Evolutionary conservation across 176 grass and related monocot species (phyloP).

Genomic region (Juncus inflexus): DNA sequence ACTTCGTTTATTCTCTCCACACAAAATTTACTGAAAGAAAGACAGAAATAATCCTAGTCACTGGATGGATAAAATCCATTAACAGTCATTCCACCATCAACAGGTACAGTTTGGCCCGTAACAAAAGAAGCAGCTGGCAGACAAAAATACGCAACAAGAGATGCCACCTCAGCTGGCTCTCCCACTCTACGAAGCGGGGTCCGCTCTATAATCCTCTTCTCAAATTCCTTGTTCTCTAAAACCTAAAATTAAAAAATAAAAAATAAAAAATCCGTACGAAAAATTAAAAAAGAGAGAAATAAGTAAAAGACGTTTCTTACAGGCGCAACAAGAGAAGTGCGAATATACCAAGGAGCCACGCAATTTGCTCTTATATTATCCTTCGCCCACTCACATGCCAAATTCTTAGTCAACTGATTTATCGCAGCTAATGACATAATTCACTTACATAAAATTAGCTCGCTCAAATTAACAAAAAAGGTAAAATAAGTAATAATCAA

Average conservation of each 20-base stretch:
- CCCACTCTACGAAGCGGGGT: conserved; percentile 71
- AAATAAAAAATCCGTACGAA: background rate
- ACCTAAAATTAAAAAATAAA: conserved; percentile 36
- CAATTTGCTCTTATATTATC: conserved; percentile 75
- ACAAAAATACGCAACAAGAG: conserved; percentile 78
- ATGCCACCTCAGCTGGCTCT: conserved; percentile 75
- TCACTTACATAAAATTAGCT: background rate
- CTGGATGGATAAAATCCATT: conserved; percentile 54
- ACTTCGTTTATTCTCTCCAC: conserved; percentile 1
- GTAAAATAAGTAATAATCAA: background rate
- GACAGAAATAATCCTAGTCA: background rate
- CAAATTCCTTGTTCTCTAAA: conserved; percentile 43
- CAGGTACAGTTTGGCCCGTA: conserved; percentile 58
- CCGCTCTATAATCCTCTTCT: conserved; percentile 32
- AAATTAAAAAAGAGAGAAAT: background rate
- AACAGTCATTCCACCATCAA: conserved; percentile 72
- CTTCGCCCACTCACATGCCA: conserved; percentile 89
- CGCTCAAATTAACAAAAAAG: background rate
- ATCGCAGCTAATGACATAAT: conserved; percentile 49
- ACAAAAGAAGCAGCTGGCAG: conserved; percentile 68
- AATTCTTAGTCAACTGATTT: conserved; percentile 79
- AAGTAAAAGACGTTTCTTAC: conserved; percentile 27
- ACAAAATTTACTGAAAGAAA: too few relatives aligned
- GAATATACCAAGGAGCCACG: conserved; percentile 90
- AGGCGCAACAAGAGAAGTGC: conserved; percentile 55